Evolutionary conservation across 208 protist species (phyloP).

Genomic region (Wallacemonas sp.): DNA sequence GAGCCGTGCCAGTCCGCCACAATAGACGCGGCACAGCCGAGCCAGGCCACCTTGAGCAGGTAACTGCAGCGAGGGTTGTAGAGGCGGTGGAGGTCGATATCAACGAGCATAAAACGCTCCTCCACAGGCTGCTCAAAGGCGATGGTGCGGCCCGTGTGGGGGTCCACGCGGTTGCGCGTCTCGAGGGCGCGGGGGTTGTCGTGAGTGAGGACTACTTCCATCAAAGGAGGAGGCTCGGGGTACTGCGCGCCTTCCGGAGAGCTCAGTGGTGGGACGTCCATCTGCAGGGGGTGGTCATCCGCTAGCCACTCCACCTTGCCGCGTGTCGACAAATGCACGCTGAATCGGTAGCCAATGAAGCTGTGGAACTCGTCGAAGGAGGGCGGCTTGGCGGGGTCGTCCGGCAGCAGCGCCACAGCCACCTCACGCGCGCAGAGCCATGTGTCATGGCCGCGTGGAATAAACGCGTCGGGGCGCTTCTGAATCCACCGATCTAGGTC

Average conservation of each 20-base stretch:
- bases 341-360: conserved; percentile 76
- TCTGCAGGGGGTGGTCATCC: conserved; percentile 24
- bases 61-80: conserved; percentile 71
- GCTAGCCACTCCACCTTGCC: conserved; percentile 42
- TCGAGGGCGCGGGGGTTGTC: conserved; percentile 47
- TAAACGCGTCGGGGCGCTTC: conserved; percentile 39
- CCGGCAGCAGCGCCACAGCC: conserved; percentile 70
- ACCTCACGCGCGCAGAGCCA: conserved; percentile 55
- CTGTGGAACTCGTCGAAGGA: conserved; percentile 62
- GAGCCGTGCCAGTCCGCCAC: conserved; percentile 75
- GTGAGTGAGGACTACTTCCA: conserved; percentile 48
- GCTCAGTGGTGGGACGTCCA: conserved; percentile 28
- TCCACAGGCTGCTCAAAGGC: conserved; percentile 48
- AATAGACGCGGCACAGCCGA: conserved; percentile 66
- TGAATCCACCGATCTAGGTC: conserved; percentile 76
- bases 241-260: conserved; percentile 24
- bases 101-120: conserved; percentile 65
- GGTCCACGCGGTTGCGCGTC: conserved; percentile 51
- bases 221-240: conserved; percentile 27
- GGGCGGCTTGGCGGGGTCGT: conserved; percentile 37
- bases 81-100: conserved; percentile 49
- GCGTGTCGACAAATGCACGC: conserved; percentile 43
- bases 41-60: conserved; percentile 67
- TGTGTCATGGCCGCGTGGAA: conserved; percentile 36
- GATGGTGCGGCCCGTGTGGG: conserved; percentile 51